Evolutionary conservation across 2,329 filamentous ascomycete species (phyloP), one percentile per base, ranked within the genome.

Genomic region (Venturia pyrina): DNA sequence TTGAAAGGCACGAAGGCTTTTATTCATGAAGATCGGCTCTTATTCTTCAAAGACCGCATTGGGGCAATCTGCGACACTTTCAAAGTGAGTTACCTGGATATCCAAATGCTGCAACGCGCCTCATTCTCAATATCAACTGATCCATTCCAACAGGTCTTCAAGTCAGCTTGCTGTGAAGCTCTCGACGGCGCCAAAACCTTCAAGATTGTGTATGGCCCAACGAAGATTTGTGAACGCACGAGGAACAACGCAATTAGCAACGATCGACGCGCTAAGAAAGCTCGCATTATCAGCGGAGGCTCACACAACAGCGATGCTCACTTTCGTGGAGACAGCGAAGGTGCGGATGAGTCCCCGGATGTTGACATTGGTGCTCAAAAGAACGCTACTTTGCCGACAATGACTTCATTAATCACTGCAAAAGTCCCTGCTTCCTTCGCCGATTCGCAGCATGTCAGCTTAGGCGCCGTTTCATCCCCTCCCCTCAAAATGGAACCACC

Each of bases 141-240:
- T 5, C 28, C 37, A 24, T 53, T 21, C 10, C 21, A 53, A 11
- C 21, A 59, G 53, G 53, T 59, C 19, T 59, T 59, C 53, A 59
- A 59, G 32, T 59, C 53, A n/a, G 53, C 53, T 37, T 59, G 53
- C 53, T 59, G 53, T n/a, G 53, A 59, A 17, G 53, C 53, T 8
- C 53, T 59, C 28, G 53, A 59, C 32, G 28, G 53, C 28, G 53
- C 53, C 8, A 59, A 59, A 13, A n/a, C 53, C 19, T 59, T 59
- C 32, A 59, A 59, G 11, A 59, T 59, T 8, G 53, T 59, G 8
- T 59, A 59, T 37, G 53, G 53, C 32, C 53, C 53, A 37, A 59
- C 53, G 3, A 59, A 37, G 53, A 59, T 59, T 10, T 24, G 53
- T 34, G 53, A 59, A n/a, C 53, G 53, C 15, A 59, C 53, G 28